A percentile compares a stretch with the other conserved stretches of the same genome.
Evolutionary conservation across 176 grass and related monocot species (phyloP).

Genomic region (Melocanna baccifera): DNA sequence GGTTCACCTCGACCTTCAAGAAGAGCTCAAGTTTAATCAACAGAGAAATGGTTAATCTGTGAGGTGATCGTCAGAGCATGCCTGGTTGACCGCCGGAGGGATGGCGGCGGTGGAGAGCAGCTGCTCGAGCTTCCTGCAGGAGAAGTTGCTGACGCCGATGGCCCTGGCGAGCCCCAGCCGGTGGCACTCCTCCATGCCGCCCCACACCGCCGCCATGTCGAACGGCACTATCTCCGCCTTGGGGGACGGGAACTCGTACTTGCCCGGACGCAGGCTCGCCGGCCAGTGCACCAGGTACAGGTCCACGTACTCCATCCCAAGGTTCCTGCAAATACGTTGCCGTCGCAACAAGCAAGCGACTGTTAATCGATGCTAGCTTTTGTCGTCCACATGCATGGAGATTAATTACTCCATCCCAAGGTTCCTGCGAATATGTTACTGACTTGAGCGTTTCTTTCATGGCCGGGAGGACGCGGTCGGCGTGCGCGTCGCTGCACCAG

Average conservation of each 20-base stretch:
- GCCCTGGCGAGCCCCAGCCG: constrained; percentile 1
- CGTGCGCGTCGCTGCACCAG: constrained; percentile 30
- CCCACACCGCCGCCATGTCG: constrained; percentile 25
- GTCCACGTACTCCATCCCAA: constrained; percentile 33
- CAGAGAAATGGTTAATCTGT: no score
- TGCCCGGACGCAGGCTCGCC: not conserved
- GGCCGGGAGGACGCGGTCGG: constrained; percentile 15
- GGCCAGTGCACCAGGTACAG: constrained; percentile 35
- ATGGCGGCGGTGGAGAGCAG: constrained; percentile 7
- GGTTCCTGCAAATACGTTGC: not conserved
- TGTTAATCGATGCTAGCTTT: no score
- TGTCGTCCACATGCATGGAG: no score
- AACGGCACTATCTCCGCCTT: constrained; percentile 8
- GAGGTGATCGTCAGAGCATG: no score
- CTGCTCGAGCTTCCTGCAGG: constrained; percentile 28
- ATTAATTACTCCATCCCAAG: no score
- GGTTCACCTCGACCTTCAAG: constrained; percentile 34
- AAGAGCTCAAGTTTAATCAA: no score
- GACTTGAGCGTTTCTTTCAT: constrained; percentile 4
- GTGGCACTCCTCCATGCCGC: constrained; percentile 40
- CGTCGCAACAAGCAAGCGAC: no score
- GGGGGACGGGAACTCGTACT: not conserved
- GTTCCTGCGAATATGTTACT: no score
- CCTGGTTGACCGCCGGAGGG: constrained; percentile 30
- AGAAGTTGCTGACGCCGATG: constrained; percentile 41